Evolutionary conservation across 352 stramenopile species (phyloP).

Genomic region (Phytophthora megakarya): DNA sequence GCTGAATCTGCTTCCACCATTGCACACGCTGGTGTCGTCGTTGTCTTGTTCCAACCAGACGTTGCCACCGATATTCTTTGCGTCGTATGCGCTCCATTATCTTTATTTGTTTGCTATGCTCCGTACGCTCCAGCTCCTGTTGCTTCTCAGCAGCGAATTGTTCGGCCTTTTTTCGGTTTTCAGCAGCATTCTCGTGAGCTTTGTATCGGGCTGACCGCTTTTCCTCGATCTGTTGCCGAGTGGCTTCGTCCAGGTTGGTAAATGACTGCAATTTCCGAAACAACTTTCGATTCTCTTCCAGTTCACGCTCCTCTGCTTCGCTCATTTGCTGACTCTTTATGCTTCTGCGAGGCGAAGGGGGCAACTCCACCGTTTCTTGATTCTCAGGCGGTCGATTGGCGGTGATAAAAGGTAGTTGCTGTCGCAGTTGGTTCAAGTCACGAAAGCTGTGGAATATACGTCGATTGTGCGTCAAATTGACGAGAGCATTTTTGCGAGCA

Average conservation of each 20-base stretch:
- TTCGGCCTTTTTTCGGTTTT: constrained; percentile 36
- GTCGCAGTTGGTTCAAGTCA: constrained; percentile 46
- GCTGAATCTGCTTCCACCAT: constrained; percentile 24
- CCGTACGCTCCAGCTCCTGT: constrained; percentile 10
- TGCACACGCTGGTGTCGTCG: constrained; percentile 29
- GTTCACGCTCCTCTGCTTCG: constrained; percentile 15
- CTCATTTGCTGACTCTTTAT: constrained; percentile 17
- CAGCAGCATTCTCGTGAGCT: constrained; percentile 37
- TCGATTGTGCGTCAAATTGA: constrained; percentile 29
- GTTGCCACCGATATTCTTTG: constrained; percentile 21
- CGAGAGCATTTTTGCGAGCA: constrained; percentile 43
- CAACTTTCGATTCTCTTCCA: constrained; percentile 34
- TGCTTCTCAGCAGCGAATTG: constrained; percentile 19
- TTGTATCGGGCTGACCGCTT: constrained; percentile 37
- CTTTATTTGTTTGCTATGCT: constrained; percentile 27
- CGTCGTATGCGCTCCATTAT: constrained; percentile 23
- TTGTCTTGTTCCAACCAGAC: constrained; percentile 13
- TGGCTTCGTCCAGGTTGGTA: constrained; percentile 41
- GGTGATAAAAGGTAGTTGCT: constrained; percentile 47
- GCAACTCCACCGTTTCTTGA: constrained; percentile 12
- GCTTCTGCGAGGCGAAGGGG: neutral
- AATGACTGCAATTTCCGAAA: constrained; percentile 50
- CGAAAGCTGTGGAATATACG: constrained; percentile 49
- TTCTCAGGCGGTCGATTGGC: constrained; percentile 12
- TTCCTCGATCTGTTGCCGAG: constrained; percentile 35